phyloP scores from a whole-genome alignment of 345 rosid genomes.

The Diplotaxis tenuifolia region DNA sequence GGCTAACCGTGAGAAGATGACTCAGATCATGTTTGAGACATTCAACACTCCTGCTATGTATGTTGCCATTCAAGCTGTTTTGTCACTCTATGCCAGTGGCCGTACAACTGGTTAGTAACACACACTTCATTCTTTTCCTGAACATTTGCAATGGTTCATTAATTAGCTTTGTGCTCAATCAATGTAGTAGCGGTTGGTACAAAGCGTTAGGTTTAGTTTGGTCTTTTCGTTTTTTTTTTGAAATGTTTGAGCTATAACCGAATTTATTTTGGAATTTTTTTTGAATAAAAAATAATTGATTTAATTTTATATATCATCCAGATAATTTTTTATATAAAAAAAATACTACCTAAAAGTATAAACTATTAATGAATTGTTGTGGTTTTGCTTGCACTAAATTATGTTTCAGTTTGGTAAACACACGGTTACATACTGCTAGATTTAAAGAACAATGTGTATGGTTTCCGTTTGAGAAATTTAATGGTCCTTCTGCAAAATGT shows the following conservation, averaged over 20 bases:
- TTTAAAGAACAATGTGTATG: not conserved
- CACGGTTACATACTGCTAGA: not conserved
- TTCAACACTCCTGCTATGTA: conserved; percentile 77
- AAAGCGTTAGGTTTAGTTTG: not conserved
- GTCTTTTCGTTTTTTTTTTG: not conserved
- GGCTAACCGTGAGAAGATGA: conserved; percentile 84
- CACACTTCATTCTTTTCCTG: not conserved
- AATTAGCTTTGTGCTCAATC: not conserved
- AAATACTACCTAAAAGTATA: no score
- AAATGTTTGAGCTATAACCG: not conserved
- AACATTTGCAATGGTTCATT: not conserved
- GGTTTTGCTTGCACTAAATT: not conserved
- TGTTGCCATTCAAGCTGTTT: conserved; percentile 75
- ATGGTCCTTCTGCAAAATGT: conserved; percentile 28
- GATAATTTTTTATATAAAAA: no score
- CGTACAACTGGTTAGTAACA: conserved; percentile 58
- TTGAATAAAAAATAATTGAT: not conserved
- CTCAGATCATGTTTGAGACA: conserved; percentile 74
- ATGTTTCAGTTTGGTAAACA: not conserved
- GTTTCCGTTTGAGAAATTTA: not conserved
- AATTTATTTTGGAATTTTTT: not conserved
- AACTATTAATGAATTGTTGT: not conserved
- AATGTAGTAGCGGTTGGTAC: no score
- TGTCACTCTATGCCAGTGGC: conserved; percentile 72
- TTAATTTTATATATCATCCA: not conserved